Evolutionary conservation across 352 stramenopile genomes (phyloP), one percentile per base, ranked within the genome.

Genomic region (Pythium sp.): DNA sequence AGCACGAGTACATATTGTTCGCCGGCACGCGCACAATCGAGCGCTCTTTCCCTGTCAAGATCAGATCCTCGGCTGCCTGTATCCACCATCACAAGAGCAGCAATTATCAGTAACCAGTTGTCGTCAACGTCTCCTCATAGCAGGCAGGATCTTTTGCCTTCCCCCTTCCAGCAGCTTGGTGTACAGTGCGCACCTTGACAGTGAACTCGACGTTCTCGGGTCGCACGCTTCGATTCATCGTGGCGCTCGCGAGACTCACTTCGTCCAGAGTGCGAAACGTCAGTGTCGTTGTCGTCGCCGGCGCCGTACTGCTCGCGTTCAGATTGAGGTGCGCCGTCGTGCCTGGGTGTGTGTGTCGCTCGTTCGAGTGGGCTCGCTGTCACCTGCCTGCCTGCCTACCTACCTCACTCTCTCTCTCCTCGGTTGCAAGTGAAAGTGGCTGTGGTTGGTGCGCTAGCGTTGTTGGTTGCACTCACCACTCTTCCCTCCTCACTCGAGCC

Each of bases 121-220:
- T 65, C 81, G 82, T 68, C 89, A 74, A 6, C 71, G 79, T 59
- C 14, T 8, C 24, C 8, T 5, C 18, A 32, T 22, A 32, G 28
- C 28, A 6, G 15, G n/a, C 14, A 51, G 43, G 43, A 51, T 51
- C 43, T 51, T 22, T 22, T 18, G 11, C n/a, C 5, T 22, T 20
- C 5, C 5, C 11, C 20, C 20, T 47, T 30, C 28, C 43, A n/a
- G 22, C 7, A 7, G 43, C 43, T 20, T 51, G 43, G 43, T 30
- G 6, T 24, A 30, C 7, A n/a, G 32, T 12, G 36, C 65, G 36
- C 68, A 94, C 95, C 91, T 80, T 98, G 72, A 98, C 95, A 55
- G 93, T 98, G 74, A 98, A 98, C 74, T 98, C 95, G 49, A 98
- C 93, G 78, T 98, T 97, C 71, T 98, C 95, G 32, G 84, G 84